phyloP scores from a whole-genome alignment of 2,329 filamentous ascomycete species.

The Xylaria sp. region DNA sequence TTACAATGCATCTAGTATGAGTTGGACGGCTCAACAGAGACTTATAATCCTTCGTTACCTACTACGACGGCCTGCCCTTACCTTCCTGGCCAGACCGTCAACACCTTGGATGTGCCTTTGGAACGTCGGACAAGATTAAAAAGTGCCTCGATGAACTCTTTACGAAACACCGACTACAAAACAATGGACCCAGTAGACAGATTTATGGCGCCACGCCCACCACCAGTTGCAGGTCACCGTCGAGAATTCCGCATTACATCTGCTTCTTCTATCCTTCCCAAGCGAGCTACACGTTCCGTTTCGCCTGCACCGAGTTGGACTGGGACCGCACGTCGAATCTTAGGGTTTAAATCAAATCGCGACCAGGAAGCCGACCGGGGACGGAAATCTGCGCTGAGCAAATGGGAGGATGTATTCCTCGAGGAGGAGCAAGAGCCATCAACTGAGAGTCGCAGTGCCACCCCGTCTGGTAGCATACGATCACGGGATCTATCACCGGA shows the following conservation, averaged over 20 bases:
- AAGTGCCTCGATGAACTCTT: slow-evolving; percentile 69
- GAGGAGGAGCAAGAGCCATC: slow-evolving; percentile 37
- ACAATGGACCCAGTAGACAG: slow-evolving; percentile 82
- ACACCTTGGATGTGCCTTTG: slow-evolving; percentile 79
- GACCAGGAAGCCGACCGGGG: slow-evolving; percentile 44
- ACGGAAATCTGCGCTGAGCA: slow-evolving; percentile 34
- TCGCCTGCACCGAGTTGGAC: slow-evolving; percentile 56
- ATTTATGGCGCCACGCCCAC: slow-evolving; percentile 71
- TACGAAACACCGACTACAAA: slow-evolving; percentile 63
- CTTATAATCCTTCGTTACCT: slow-evolving; percentile 73
- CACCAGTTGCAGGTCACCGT: slow-evolving; percentile 51
- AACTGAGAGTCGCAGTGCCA: slow-evolving; percentile 42
- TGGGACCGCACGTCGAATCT: slow-evolving; percentile 53
- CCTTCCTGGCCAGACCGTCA: slow-evolving; percentile 85
- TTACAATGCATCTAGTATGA: slow-evolving; percentile 68
- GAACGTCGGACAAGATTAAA: slow-evolving; percentile 66
- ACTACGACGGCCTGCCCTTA: slow-evolving; percentile 82
- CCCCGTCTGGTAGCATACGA: slow-evolving; percentile 50
- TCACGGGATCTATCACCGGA: slow-evolving; percentile 62
- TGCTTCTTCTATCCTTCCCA: slow-evolving; percentile 42
- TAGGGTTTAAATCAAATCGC: slow-evolving; percentile 48
- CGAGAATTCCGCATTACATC: slow-evolving; percentile 44
- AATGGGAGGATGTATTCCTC: slow-evolving; percentile 37
- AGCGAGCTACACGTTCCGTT: slow-evolving; percentile 51
- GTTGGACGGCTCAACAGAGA: slow-evolving; percentile 77